Percentiles rank a stretch among this genome's conserved stretches.
Evolutionary conservation across 495 filamentous ascomycete species (phyloP).

Genomic region (Jackrogersella multiformis): DNA sequence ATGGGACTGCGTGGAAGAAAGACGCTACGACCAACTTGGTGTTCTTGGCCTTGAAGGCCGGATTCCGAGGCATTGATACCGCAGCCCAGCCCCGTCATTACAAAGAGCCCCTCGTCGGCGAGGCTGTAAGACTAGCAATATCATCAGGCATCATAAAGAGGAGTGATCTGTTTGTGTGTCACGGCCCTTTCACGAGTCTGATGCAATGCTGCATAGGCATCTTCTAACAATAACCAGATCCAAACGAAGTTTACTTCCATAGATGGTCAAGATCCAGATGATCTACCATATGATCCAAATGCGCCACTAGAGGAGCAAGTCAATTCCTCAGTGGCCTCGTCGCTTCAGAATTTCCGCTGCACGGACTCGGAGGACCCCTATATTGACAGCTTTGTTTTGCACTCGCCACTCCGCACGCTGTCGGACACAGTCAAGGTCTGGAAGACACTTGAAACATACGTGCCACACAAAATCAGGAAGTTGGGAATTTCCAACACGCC

Average conservation of each 20-base stretch:
- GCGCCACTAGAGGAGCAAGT: constrained; percentile 67
- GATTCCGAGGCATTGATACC: constrained; percentile 81
- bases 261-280: constrained; percentile 65
- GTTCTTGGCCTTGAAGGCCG: constrained; percentile 70
- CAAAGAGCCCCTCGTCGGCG: constrained; percentile 74
- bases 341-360: constrained; percentile 69
- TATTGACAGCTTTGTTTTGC: constrained; percentile 77
- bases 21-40: constrained; percentile 72
- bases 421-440: constrained; percentile 71
- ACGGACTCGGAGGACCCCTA: constrained; percentile 60
- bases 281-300: constrained; percentile 68
- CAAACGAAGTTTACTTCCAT: constrained; percentile 84
- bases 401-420: constrained; percentile 69
- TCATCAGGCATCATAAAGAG: constrained; percentile 65
- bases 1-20: constrained; percentile 92
- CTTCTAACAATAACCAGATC: constrained; percentile 57
- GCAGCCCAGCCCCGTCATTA: constrained; percentile 85
- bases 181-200: background rate
- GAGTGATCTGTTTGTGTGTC: constrained; percentile 69
- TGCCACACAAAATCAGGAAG: constrained; percentile 67
- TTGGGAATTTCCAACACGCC: constrained; percentile 79
- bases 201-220: background rate
- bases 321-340: constrained; percentile 69
- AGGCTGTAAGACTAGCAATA: constrained; percentile 68
- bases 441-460: constrained; percentile 68